A percentile compares a stretch with the other conserved stretches of the same genome.
Conservation (phyloP, 495 filamentous ascomycete species). For the Podospora anserina region DNA sequence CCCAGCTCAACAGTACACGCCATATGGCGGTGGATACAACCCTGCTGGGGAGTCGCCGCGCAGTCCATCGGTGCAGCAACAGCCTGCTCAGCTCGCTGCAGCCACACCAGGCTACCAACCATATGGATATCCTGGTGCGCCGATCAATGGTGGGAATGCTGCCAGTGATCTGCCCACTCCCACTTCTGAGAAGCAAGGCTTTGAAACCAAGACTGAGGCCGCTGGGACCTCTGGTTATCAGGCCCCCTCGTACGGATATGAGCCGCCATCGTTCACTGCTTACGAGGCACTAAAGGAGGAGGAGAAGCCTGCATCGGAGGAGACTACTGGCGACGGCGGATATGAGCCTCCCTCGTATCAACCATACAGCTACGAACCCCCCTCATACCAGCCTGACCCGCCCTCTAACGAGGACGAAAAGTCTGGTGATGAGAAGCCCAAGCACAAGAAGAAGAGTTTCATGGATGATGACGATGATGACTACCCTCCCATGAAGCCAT, state of each 20-base stretch:
- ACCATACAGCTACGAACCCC: slow-evolving; percentile 52
- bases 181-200: slow-evolving; percentile 19
- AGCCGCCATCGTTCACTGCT: slow-evolving; percentile 36
- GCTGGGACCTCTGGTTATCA: slow-evolving; percentile 34
- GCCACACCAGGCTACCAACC: slow-evolving; percentile 28
- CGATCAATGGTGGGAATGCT: slow-evolving; percentile 7
- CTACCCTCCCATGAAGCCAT: slow-evolving; percentile 35
- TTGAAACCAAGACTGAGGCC: slow-evolving; percentile 7
- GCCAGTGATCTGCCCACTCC: slow-evolving; percentile 8
- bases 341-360: slow-evolving; percentile 54
- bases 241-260: slow-evolving; percentile 43
- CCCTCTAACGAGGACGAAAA: slow-evolving; percentile 37
- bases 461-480: slow-evolving; percentile 76
- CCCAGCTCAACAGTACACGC: slow-evolving; percentile 32
- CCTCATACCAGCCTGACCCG: slow-evolving; percentile 53
- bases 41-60: slow-evolving; percentile 24
- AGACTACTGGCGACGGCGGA: slow-evolving; percentile 27
- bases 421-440: slow-evolving; percentile 44
- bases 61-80: slow-evolving; percentile 15
- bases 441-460: slow-evolving; percentile 71
- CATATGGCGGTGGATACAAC: slow-evolving; percentile 18
- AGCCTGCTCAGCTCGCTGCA: slow-evolving; percentile 12
- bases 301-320: slow-evolving; percentile 16
- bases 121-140: slow-evolving; percentile 19
- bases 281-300: slow-evolving; percentile 37